These are phyloP conservation scores for Fusarium udum DNA, from an alignment of 2,329 filamentous ascomycete species.

Conservation along the genomic window DNA sequence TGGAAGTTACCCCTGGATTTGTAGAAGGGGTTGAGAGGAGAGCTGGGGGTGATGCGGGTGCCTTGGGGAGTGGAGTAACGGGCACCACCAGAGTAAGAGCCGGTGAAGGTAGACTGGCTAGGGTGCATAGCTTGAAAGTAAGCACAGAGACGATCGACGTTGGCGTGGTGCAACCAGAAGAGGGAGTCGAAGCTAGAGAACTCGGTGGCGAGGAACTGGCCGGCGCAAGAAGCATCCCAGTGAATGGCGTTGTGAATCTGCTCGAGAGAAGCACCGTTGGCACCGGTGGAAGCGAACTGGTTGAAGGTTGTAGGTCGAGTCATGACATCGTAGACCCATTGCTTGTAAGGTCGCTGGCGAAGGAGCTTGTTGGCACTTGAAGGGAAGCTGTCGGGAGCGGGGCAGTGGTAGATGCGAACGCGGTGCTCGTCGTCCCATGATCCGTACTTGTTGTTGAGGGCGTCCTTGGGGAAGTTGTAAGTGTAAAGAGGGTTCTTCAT, in stretches of 20 bases:
- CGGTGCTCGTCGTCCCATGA: constrained; percentile 43
- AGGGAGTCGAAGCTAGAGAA: constrained; percentile 58
- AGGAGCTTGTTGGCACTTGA: constrained; percentile 51
- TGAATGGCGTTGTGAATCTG: constrained; percentile 55
- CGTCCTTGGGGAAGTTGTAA: constrained; percentile 58
- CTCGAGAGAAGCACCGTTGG: constrained; percentile 54
- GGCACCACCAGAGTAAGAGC: constrained; percentile 47
- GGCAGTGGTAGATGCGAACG: constrained; percentile 54
- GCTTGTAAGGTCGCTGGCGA: constrained; percentile 47
- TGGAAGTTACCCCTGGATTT: constrained; percentile 51
- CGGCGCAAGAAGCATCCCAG: constrained; percentile 53
- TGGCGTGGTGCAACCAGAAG: constrained; percentile 62
- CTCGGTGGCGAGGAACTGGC: constrained; percentile 52
- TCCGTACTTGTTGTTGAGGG: constrained; percentile 52
- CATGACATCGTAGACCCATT: constrained; percentile 55
- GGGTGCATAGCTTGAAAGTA: constrained; percentile 59
- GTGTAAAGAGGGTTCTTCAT: constrained; percentile 63
- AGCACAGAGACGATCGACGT: constrained; percentile 73
- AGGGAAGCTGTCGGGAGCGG: constrained; percentile 51
- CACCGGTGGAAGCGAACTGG: constrained; percentile 49
- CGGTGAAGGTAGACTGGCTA: constrained; percentile 47
- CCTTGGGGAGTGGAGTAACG: constrained; percentile 54
- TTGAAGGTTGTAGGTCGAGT: constrained; percentile 49
- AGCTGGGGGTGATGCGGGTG: constrained; percentile 53
- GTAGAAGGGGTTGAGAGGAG: constrained; percentile 62